These are phyloP conservation scores for Solanum pennellii DNA, from an alignment of 257 asterid genomes.

Conservation along the genomic window DNA sequence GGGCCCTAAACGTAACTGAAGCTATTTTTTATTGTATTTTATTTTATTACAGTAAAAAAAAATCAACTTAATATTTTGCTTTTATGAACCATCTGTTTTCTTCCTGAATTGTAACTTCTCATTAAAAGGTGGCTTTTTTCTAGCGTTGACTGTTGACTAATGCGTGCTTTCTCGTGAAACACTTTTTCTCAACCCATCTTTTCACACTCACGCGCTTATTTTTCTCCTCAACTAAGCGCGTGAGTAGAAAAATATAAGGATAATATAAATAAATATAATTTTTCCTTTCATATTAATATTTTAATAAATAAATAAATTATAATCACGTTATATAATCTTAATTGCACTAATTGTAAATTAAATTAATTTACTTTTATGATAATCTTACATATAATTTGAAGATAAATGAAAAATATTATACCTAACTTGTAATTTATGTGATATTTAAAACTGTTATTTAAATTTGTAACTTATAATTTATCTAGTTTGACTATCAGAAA, in stretches of 20 bases:
- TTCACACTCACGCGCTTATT: background rate
- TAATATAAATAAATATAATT: too few species aligned
- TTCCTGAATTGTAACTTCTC: background rate
- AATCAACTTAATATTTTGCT: background rate
- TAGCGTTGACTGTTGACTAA: slow-evolving; percentile 20
- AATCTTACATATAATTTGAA: too few species aligned
- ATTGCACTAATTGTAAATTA: too few species aligned
- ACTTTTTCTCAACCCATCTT: background rate
- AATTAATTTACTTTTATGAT: too few species aligned
- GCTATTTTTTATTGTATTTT: background rate
- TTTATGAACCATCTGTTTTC: background rate
- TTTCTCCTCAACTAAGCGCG: background rate
- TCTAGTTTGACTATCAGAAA: background rate
- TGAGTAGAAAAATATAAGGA: background rate
- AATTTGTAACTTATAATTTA: background rate
- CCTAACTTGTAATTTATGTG: background rate
- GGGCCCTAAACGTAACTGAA: background rate
- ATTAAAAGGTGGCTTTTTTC: slow-evolving; percentile 5
- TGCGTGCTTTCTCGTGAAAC: background rate
- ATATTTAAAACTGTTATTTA: background rate
- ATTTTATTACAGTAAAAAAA: background rate
- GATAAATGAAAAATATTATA: too few species aligned
- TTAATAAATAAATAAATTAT: too few species aligned
- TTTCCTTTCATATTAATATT: too few species aligned
- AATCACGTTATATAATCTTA: too few species aligned